Evolutionary conservation across 208 protist species (phyloP).

Genomic region (Vickermania ingenoplastis): DNA sequence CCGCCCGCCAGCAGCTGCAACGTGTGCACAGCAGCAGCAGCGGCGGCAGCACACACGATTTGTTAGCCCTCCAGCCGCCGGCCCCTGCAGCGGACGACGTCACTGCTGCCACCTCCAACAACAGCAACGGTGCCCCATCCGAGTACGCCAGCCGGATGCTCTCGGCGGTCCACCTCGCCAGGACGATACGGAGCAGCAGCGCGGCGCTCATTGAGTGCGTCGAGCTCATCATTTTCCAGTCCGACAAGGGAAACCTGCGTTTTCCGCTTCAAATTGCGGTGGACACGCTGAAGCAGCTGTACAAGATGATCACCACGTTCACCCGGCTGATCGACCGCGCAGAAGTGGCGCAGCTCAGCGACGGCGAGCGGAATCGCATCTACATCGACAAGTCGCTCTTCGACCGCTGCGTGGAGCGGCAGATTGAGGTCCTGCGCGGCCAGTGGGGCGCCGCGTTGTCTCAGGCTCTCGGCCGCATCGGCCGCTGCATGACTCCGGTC

Average conservation of each 20-base stretch:
- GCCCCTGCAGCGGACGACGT: background rate
- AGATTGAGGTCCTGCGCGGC: constrained; percentile 20
- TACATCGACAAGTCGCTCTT: constrained; percentile 8
- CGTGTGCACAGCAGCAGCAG: too few species aligned
- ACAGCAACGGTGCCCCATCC: too few species aligned
- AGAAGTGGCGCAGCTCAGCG: constrained; percentile 9
- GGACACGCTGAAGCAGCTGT: constrained; percentile 55
- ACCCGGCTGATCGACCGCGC: constrained; percentile 20
- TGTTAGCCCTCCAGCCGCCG: background rate
- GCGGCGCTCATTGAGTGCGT: constrained; percentile 39
- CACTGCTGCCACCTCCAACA: background rate
- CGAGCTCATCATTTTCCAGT: constrained; percentile 29
- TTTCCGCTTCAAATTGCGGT: constrained; percentile 61
- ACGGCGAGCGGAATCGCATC: constrained; percentile 5
- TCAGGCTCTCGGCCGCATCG: constrained; percentile 31
- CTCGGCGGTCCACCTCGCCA: background rate
- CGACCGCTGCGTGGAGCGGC: constrained; percentile 11
- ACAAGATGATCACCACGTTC: constrained; percentile 43
- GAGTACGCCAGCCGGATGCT: background rate
- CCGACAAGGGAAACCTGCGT: constrained; percentile 41
- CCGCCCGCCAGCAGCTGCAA: background rate
- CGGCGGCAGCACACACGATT: too few species aligned
- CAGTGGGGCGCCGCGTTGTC: constrained; percentile 51
- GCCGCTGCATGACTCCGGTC: constrained; percentile 29
- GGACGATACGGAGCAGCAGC: background rate